Evolutionary conservation across 768 basidiomycete genomes (phyloP).

Genomic region (Lentinula boryana): DNA sequence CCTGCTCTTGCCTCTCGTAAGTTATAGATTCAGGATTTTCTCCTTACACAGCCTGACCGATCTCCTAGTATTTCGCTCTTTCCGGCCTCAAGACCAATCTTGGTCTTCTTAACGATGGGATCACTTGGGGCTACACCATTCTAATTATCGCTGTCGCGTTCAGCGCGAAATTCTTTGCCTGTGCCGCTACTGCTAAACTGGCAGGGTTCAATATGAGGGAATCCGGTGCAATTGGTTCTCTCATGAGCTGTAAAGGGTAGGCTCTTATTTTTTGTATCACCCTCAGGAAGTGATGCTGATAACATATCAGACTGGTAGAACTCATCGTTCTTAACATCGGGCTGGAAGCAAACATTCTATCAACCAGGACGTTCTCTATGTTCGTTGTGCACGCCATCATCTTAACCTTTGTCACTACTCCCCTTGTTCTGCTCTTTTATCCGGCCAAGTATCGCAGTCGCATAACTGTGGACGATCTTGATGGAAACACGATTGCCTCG

Average conservation of each 20-base stretch:
- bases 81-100: slow-evolving; percentile 81
- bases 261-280: slow-evolving; percentile 13
- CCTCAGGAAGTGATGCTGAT: neutral
- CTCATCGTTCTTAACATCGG: slow-evolving; percentile 92
- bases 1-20: slow-evolving; percentile 69
- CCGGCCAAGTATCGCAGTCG: slow-evolving; percentile 50
- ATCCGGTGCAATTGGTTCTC: slow-evolving; percentile 71
- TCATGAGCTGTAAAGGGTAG: slow-evolving; percentile 91
- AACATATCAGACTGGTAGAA: slow-evolving; percentile 55
- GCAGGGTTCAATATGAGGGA: slow-evolving; percentile 73
- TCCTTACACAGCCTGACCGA: neutral
- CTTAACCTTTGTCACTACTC: slow-evolving; percentile 81
- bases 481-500: neutral
- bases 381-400: slow-evolving; percentile 78
- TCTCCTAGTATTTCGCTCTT: slow-evolving; percentile 63
- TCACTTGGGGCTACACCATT: slow-evolving; percentile 78
- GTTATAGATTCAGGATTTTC: slow-evolving; percentile 16
- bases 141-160: slow-evolving; percentile 74
- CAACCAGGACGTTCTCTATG: slow-evolving; percentile 76
- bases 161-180: slow-evolving; percentile 72
- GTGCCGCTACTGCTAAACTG: slow-evolving; percentile 49
- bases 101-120: slow-evolving; percentile 66
- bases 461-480: slow-evolving; percentile 15
- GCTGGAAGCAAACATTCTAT: slow-evolving; percentile 57
- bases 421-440: slow-evolving; percentile 73